Evolutionary conservation across 1,284 basidiomycete species (phyloP).

Genomic region (Cryptococcus sp.): DNA sequence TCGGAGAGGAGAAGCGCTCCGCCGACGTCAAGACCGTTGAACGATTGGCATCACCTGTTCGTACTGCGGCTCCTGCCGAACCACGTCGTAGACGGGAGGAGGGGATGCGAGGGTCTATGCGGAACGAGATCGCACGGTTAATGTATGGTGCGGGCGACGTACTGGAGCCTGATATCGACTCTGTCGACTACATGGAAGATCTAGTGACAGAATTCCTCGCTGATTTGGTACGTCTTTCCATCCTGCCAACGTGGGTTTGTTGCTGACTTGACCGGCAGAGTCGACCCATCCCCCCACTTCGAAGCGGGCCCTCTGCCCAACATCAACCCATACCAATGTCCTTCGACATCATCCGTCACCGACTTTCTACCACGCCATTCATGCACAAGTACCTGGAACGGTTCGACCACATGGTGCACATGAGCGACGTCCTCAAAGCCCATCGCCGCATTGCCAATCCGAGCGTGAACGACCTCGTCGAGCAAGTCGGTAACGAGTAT

Average conservation of each 20-base stretch:
- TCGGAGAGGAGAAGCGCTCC: background rate
- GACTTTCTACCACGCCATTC: slow-evolving; percentile 32
- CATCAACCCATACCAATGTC: slow-evolving; percentile 31
- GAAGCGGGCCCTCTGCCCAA: slow-evolving; percentile 16
- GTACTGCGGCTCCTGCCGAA: background rate
- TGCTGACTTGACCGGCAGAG: slow-evolving; percentile 19
- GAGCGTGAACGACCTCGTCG: slow-evolving; percentile 36
- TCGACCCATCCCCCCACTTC: slow-evolving; percentile 39
- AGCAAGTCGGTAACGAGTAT: slow-evolving; percentile 38
- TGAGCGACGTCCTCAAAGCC: slow-evolving; percentile 34
- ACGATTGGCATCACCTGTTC: background rate
- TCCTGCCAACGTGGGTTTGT: background rate
- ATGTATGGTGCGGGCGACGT: slow-evolving; percentile 51
- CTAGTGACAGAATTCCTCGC: slow-evolving; percentile 44
- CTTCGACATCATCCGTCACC: slow-evolving; percentile 38
- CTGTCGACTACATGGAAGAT: slow-evolving; percentile 50
- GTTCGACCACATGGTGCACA: slow-evolving; percentile 47
- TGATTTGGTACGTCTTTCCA: slow-evolving; percentile 36
- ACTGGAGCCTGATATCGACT: slow-evolving; percentile 39
- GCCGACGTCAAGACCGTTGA: background rate
- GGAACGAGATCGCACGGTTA: slow-evolving; percentile 43
- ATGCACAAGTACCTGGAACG: slow-evolving; percentile 44
- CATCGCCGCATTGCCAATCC: slow-evolving; percentile 32
- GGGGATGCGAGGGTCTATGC: slow-evolving; percentile 47
- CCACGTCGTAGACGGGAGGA: slow-evolving; percentile 23